Base-by-base conservation (phyloP, 768 basidiomycete species). In the Pleurotus citrinopileatus region DNA sequence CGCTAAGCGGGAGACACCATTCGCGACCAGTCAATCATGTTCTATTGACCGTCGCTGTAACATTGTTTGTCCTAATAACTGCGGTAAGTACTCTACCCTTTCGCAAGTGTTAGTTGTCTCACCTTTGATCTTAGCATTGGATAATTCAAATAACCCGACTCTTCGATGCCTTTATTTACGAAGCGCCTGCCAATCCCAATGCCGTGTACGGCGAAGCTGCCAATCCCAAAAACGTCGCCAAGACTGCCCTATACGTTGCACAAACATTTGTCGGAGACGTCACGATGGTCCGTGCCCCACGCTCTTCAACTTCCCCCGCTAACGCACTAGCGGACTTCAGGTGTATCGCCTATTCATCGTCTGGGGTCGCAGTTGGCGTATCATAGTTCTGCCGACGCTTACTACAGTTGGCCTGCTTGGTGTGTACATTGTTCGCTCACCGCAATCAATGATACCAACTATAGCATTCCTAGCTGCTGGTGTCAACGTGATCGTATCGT, bases 191-290 rank as follows among this genome's bases (percentile, higher is more conserved):
- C 15, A 25, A 26, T 10, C 50, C 51, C 9, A 20, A 0, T 26
- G 9, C 4, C 9, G 19, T 40, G 4, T 52, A 52, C 15, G 20
- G 2, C 17, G 51, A 25, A 17, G 51, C 37, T 3, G 25, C 25
- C 12, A 52, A 26, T n/a, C 37, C 36, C 22, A 52, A 52, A 29
- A 52, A 52, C 12, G 51, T 52, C 25, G 42, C 42, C 5, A 52
- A 52, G 17, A 52, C 51, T 20, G 51, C 51, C 12, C 42, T 52
- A 4, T 52, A 52, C 28, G 51, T 52, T 25, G 51, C 51, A 37
- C 51, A 52, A 25, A 52, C 51, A 1, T 40, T 52, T 12, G 51
- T 52, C 19, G 51, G 51, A 15, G 51, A 52, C 22, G 25, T 38
- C n/a, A 52, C 51, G 10, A 52, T 52, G 51, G 51, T 52, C 15